These are phyloP conservation scores for Gynostemma pentaphyllum DNA, from an alignment of 306 rosid species.

Conservation along the genomic window DNA sequence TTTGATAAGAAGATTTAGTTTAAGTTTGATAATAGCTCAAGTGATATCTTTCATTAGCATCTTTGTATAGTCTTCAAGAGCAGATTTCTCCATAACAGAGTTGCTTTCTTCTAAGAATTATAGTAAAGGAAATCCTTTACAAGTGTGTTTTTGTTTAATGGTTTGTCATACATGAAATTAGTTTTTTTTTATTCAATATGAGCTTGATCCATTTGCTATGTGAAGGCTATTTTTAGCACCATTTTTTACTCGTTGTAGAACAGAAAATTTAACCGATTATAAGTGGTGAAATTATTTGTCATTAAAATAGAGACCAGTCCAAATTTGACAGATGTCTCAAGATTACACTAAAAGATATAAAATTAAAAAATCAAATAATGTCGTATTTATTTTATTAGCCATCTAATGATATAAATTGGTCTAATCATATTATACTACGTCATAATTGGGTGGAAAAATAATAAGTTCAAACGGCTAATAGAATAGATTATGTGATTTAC, in stretches of 20 bases:
- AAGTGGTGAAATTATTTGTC: too few relatives aligned
- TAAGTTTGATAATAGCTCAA: conserved; percentile 7
- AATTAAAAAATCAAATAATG: too few relatives aligned
- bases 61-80: conserved; percentile 11
- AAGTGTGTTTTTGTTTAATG: conserved; percentile 5
- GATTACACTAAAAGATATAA: too few relatives aligned
- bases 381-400: too few relatives aligned
- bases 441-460: too few relatives aligned
- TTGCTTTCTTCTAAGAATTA: neutral
- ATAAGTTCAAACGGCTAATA: too few relatives aligned
- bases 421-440: too few relatives aligned
- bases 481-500: too few relatives aligned
- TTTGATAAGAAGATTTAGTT: conserved; percentile 14
- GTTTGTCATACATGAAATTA: neutral
- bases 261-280: too few relatives aligned
- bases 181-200: neutral
- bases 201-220: neutral
- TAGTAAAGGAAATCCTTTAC: neutral
- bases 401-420: too few relatives aligned
- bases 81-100: conserved; percentile 14
- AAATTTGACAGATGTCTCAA: too few relatives aligned
- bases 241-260: neutral
- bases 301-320: too few relatives aligned
- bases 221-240: neutral
- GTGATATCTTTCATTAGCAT: neutral